Conservation (phyloP, 140 eudicot genomes). For the Bidens hawaiensis region DNA sequence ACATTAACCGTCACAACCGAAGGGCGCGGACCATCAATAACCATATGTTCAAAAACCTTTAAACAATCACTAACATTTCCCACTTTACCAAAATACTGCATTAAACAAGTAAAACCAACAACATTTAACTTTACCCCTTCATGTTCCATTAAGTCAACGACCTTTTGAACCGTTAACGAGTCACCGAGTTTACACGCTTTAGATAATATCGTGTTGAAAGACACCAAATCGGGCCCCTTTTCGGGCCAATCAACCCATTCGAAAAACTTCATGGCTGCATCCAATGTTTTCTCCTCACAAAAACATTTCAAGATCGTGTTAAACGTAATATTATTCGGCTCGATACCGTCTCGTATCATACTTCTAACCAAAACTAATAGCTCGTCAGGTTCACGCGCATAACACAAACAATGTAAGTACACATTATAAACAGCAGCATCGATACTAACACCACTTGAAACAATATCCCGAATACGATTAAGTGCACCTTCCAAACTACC, state of each 20-base stretch:
- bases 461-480: slow-evolving; percentile 23
- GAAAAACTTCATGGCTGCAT: slow-evolving; percentile 38
- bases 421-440: slow-evolving; percentile 51
- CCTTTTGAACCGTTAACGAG: slow-evolving; percentile 22
- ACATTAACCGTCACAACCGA: slow-evolving; percentile 41
- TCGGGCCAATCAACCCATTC: slow-evolving; percentile 25
- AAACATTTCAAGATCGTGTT: slow-evolving; percentile 52
- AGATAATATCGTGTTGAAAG: slow-evolving; percentile 54
- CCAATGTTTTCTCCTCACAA: slow-evolving; percentile 37
- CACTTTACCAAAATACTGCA: slow-evolving; percentile 38
- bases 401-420: slow-evolving; percentile 32
- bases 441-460: slow-evolving; percentile 19
- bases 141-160: slow-evolving; percentile 42
- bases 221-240: slow-evolving; percentile 42
- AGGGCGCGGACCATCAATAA: slow-evolving; percentile 40
- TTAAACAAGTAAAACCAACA: slow-evolving; percentile 44
- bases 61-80: slow-evolving; percentile 42
- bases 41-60: slow-evolving; percentile 42
- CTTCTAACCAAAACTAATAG: slow-evolving; percentile 27
- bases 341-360: slow-evolving; percentile 35
- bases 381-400: slow-evolving; percentile 31
- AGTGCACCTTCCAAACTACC: slow-evolving; percentile 38
- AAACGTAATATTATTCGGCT: slow-evolving; percentile 41
- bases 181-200: slow-evolving; percentile 46
- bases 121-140: slow-evolving; percentile 44